phyloP scores from a whole-genome alignment of 305 asterid genomes.

The Rubia occidens region DNA sequence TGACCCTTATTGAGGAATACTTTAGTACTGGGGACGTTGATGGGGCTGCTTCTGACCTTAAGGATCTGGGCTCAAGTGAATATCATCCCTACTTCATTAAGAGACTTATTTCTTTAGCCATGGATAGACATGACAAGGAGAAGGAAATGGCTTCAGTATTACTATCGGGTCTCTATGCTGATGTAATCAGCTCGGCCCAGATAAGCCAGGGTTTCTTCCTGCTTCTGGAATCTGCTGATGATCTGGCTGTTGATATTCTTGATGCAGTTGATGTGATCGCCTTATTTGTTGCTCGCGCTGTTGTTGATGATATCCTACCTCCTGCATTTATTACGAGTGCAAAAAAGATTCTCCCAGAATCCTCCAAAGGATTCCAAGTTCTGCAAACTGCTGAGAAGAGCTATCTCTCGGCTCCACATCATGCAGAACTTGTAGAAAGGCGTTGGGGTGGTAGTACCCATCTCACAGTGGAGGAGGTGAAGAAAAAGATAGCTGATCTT shows the following conservation, averaged over 20 bases:
- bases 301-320: conserved; percentile 87
- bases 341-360: conserved; percentile 49
- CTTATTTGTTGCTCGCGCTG: conserved; percentile 81
- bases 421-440: conserved; percentile 76
- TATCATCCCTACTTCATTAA: conserved; percentile 84
- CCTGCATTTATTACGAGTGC: conserved; percentile 78
- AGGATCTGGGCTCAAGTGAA: conserved; percentile 66
- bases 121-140: conserved; percentile 93
- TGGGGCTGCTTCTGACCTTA: conserved; percentile 70
- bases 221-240: conserved; percentile 92
- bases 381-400: conserved; percentile 73
- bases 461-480: conserved; percentile 70
- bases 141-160: conserved; percentile 95
- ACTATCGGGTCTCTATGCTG: conserved; percentile 78
- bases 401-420: conserved; percentile 83
- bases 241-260: conserved; percentile 72
- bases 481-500: conserved; percentile 66
- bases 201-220: conserved; percentile 69
- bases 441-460: conserved; percentile 91
- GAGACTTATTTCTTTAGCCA: conserved; percentile 80
- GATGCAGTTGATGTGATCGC: conserved; percentile 82
- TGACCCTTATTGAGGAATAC: conserved; percentile 75
- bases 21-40: conserved; percentile 80
- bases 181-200: conserved; percentile 62
- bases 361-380: conserved; percentile 57